phyloP scores from a whole-genome alignment of 345 rosid species.

The Sonneratia alba region DNA sequence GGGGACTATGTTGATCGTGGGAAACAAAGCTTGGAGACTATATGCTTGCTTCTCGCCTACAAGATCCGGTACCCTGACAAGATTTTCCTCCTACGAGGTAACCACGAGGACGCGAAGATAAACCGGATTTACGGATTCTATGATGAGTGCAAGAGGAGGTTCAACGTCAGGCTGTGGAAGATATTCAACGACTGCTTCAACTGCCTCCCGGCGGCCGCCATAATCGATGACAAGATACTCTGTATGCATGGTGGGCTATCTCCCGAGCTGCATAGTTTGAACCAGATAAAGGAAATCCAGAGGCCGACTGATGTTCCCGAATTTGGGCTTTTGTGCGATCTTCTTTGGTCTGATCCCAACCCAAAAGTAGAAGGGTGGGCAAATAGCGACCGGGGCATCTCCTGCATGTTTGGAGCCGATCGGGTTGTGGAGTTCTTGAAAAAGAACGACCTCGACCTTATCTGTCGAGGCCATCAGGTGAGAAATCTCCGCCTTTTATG shows the following conservation, averaged over 20 bases:
- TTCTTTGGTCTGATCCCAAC: constrained; percentile 98
- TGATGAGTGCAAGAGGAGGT: constrained; percentile 95
- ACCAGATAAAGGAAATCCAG: constrained; percentile 63
- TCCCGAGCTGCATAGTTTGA: constrained; percentile 58
- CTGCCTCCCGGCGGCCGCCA: constrained; percentile 87
- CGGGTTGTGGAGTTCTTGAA: constrained; percentile 73
- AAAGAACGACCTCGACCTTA: constrained; percentile 87
- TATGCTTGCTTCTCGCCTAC: constrained; percentile 91
- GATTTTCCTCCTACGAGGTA: constrained; percentile 75
- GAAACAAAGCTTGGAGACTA: constrained; percentile 94
- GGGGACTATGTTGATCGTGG: constrained; percentile 98
- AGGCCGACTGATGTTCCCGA: constrained; percentile 96
- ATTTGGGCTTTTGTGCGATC: constrained; percentile 82
- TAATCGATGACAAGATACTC: constrained; percentile 75
- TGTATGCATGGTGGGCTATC: constrained; percentile 99
- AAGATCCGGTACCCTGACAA: constrained; percentile 74
- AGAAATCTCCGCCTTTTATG: constrained; percentile 3
- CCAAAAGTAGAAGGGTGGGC: constrained; percentile 61
- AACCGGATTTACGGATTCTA: constrained; percentile 91
- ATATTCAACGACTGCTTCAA: constrained; percentile 90
- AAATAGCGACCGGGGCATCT: constrained; percentile 85
- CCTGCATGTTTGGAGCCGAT: constrained; percentile 87
- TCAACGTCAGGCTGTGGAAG: constrained; percentile 93
- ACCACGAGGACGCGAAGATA: constrained; percentile 98
- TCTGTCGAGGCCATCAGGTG: constrained; percentile 99